Conservation (phyloP, 805 yeast genomes). For the Starmera caribaea region DNA sequence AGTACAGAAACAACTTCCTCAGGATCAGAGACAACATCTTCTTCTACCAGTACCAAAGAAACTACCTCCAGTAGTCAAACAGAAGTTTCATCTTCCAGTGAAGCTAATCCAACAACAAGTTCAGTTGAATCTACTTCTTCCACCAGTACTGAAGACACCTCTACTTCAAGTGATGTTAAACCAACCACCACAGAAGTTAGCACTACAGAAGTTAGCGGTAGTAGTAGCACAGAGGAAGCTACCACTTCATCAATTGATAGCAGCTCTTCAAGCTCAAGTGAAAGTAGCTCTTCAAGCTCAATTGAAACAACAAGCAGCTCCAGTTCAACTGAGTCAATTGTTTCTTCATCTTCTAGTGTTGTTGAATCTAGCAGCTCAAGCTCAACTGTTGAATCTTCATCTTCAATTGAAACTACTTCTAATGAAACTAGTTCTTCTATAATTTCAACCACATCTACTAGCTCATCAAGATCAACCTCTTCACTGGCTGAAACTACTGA, state of each 20-base stretch:
- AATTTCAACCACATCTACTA: background rate
- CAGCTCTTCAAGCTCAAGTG: background rate
- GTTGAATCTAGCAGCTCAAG: constrained; percentile 4
- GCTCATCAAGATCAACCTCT: constrained; percentile 6
- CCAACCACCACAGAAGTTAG: constrained; percentile 2
- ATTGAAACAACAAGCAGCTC: constrained; percentile 11
- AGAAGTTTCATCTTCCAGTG: background rate
- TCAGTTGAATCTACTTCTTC: background rate
- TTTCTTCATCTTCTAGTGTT: constrained; percentile 6
- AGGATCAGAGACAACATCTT: background rate
- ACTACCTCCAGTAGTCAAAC: too few species aligned
- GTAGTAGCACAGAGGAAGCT: background rate
- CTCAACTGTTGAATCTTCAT: constrained; percentile 2
- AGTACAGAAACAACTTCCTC: background rate
- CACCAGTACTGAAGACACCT: constrained; percentile 1
- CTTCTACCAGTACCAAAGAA: constrained; percentile 2
- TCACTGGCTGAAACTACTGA: constrained; percentile 8
- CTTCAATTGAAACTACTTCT: constrained; percentile 3
- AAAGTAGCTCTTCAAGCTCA: constrained; percentile 3
- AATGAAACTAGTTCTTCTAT: constrained; percentile 1
- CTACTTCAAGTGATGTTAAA: too few species aligned
- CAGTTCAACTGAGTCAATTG: constrained; percentile 10
- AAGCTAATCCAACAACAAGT: background rate
- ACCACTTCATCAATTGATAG: background rate
- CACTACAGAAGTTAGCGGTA: background rate